Conservation (phyloP, 192 early-diverging fungal genomes). For the Diversispora eburnea region DNA sequence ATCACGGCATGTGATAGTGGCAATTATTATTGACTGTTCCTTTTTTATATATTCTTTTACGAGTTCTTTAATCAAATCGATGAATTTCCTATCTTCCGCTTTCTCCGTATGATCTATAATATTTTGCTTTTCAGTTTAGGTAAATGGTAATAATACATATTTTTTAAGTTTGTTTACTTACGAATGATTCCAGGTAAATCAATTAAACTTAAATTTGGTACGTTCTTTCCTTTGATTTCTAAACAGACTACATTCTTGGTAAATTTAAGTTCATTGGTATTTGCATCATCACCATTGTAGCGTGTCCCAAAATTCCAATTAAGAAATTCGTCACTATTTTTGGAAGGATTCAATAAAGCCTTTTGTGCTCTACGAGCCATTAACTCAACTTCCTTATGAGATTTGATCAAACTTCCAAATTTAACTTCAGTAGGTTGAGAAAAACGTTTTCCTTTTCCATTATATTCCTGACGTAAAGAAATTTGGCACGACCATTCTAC, state of each 20-base stretch:
- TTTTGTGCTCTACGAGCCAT: slow-evolving; percentile 51
- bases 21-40: slow-evolving; percentile 51
- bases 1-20: slow-evolving; percentile 55
- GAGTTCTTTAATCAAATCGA: slow-evolving; percentile 46
- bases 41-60: slow-evolving; percentile 47
- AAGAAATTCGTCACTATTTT: slow-evolving; percentile 8
- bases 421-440: slow-evolving; percentile 34
- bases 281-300: slow-evolving; percentile 42
- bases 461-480: slow-evolving; percentile 48
- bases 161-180: slow-evolving; percentile 31
- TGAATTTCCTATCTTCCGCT: slow-evolving; percentile 41
- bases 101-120: slow-evolving; percentile 15
- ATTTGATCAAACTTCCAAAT: slow-evolving; percentile 37
- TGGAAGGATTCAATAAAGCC: slow-evolving; percentile 51
- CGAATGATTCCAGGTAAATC: slow-evolving; percentile 61
- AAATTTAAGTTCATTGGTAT: slow-evolving; percentile 48
- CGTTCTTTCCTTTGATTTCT: slow-evolving; percentile 47
- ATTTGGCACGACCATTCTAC: slow-evolving; percentile 43
- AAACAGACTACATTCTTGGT: slow-evolving; percentile 51
- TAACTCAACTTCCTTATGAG: slow-evolving; percentile 39
- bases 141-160: not conserved
- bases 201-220: slow-evolving; percentile 53
- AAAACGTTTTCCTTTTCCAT: slow-evolving; percentile 33
- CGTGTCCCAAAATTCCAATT: not conserved
- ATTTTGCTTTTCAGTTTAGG: not conserved